Evolutionary conservation across 192 early-diverging fungal genomes (phyloP), one percentile per base, ranked within the genome.

Genomic region (Chytriomyces hyalinus): DNA sequence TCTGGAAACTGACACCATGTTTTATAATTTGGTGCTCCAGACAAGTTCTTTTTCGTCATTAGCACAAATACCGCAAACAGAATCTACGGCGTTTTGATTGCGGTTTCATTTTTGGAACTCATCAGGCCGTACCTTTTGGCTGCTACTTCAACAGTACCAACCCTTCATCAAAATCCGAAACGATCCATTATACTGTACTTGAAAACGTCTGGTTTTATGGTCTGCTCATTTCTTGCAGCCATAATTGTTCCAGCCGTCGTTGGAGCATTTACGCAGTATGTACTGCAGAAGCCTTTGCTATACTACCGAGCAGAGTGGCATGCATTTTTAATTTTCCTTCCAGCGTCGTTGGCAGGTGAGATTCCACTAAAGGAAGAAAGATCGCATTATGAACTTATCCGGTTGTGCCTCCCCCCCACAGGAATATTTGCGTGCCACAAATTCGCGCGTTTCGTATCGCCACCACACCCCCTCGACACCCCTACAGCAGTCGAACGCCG

Each of bases 291-390:
- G 22, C 76, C 82, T 15, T 86, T 93, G 90, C 71, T 81, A 36
- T 93, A 88, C 87, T 93, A 90, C 61, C 67, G 82, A 5, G 73
- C 81, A 36, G 92, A 92, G 74, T 89, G 87, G 84, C 85, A 86
- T 49, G 78, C 86, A 3, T 28, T 84, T 3, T 26, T 85, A 11
- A 71, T 90, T 6, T 93, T 85, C 77, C 83, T 82, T 17, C 90
- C 89, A 0, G 45, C 81, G 2, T 70, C 77, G 5, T 62, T 87
- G 36, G 59, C 84, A 15, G 89, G 85, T 67, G 76, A 78, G 61
- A 36, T 36, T 36, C 36, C 36, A 36, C 4, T 1, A 3, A 36
- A 3, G 36, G 36, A 36, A 36, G 1, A 36, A 36, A 36, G 36
- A 36, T 36, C 1, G 36, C 3, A 36, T 36, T 36, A 36, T 36